phyloP scores from a whole-genome alignment of 2,329 filamentous ascomycete species.

The Aspergillus eucalypticola region DNA sequence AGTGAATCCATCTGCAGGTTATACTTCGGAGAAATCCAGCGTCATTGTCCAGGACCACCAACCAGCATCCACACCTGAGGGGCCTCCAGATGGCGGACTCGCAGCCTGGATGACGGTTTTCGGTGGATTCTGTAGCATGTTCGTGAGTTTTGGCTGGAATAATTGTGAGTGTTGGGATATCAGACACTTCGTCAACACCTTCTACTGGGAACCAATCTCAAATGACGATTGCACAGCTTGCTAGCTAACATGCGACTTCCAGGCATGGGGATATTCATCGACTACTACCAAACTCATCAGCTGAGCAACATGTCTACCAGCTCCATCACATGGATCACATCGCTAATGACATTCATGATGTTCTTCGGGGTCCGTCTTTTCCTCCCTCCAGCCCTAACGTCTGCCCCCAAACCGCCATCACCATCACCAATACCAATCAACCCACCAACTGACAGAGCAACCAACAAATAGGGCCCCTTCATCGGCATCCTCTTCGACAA shows the following conservation, averaged over 20 bases:
- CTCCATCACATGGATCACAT: constrained; percentile 18
- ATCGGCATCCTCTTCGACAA: constrained; percentile 50
- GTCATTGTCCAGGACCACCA: constrained; percentile 9
- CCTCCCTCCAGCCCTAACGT: background rate
- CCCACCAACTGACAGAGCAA: background rate
- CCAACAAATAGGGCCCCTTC: constrained; percentile 12
- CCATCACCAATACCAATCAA: background rate
- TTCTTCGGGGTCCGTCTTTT: constrained; percentile 14
- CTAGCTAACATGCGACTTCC: background rate
- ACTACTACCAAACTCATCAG: constrained; percentile 23
- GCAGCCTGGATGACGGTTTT: constrained; percentile 50
- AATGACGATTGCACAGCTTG: background rate
- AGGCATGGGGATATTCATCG: constrained; percentile 32
- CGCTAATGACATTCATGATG: constrained; percentile 17
- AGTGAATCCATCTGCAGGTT: constrained; percentile 4
- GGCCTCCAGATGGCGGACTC: constrained; percentile 33
- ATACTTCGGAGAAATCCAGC: constrained; percentile 9
- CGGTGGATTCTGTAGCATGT: constrained; percentile 50
- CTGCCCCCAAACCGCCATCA: background rate
- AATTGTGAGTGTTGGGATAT: constrained; percentile 41
- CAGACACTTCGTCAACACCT: background rate
- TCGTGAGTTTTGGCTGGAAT: constrained; percentile 55
- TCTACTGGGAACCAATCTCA: background rate
- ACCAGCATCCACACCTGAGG: constrained; percentile 12
- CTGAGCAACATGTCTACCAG: constrained; percentile 10